Conservation (phyloP, 2,329 filamentous ascomycete species). For the Metarhizium anisopliae region DNA sequence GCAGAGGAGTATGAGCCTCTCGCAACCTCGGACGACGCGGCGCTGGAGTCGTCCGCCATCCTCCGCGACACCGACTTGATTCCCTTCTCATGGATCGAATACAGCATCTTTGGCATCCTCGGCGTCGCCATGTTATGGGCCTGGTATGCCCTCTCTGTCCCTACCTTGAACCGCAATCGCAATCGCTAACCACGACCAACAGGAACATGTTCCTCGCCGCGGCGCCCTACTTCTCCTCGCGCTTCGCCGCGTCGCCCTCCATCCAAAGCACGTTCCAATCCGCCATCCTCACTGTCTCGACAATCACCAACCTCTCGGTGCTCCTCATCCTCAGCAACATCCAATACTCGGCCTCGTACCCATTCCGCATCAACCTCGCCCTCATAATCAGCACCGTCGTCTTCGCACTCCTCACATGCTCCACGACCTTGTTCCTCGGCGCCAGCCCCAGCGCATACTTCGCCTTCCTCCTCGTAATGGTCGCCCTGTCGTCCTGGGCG, state of each 20-base stretch:
- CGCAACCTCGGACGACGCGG: conserved; percentile 16
- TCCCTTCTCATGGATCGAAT: conserved; percentile 78
- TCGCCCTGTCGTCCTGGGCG: conserved; percentile 68
- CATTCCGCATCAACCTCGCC: conserved; percentile 71
- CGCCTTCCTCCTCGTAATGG: conserved; percentile 71
- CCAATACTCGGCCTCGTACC: conserved; percentile 78
- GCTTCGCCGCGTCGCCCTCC: conserved; percentile 63
- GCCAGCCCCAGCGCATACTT: conserved; percentile 62
- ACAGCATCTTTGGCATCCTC: conserved; percentile 73
- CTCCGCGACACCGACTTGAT: conserved; percentile 28
- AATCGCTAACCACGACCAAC: neutral
- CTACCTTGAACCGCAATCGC: neutral
- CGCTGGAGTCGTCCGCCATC: conserved; percentile 16
- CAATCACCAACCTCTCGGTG: conserved; percentile 67
- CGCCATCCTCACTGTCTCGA: conserved; percentile 78
- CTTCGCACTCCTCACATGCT: conserved; percentile 71
- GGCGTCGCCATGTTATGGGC: conserved; percentile 96
- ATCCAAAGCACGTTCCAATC: conserved; percentile 81
- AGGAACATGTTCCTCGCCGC: conserved; percentile 99
- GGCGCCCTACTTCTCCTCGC: conserved; percentile 81
- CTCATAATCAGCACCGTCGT: conserved; percentile 68
- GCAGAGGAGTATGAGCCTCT: conserved; percentile 24
- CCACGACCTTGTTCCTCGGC: conserved; percentile 60
- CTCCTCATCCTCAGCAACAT: conserved; percentile 72
- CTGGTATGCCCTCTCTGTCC: conserved; percentile 50